Evolutionary conservation across 805 yeast species (phyloP), one percentile per base, ranked within the genome.

Genomic region (Ogataea wickerhamii): DNA sequence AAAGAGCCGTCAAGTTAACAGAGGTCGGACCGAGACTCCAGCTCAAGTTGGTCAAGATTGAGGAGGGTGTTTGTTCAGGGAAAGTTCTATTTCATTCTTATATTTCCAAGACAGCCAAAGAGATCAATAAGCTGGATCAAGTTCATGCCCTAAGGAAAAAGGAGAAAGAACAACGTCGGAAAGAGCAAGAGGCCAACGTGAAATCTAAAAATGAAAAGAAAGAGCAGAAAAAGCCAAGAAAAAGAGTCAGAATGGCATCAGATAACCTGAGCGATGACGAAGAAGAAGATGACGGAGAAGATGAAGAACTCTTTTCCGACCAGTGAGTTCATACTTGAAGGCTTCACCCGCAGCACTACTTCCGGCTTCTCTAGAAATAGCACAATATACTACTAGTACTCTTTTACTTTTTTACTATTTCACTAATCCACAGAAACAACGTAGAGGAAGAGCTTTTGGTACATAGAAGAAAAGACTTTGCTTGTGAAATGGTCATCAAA

Each of bases 1-100:
- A 87, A 63, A 78, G 85, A 53, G 98, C 98, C 1, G 86, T 93
- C 51, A 89, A 87, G 59, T 70, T 93, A 35, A 86, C 91, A 1
- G 98, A 93, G 61, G 67, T 91, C 34, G 98, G 98, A 0, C 98
- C 98, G 25, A 74, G 98, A 48, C 64, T 93, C 61, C 78, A 76
- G 49, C 67, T 93, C 61, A 69, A 78, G 36, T 67, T 93, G 41
- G 67, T 82, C 34, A 93, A 93, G 66, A 86, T 93, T 37, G 97
- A 91, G 63, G 98, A 91, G 56, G 95, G 93, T 13, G 74, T 86
- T 17, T 91, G 96, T 41, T 68, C 80, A 0, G 96, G 97, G 36
- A 89, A 87, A 64, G 87, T 93, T 13, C 62, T 93, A 44, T 87
- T 84, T 63, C 98, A 93, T 59, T 72, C 86, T 31, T 72, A 68